A percentile compares a stretch with the other conserved stretches of the same genome.
Conservation (phyloP, 345 rosid species). For the Rhodamnia rubescens region DNA sequence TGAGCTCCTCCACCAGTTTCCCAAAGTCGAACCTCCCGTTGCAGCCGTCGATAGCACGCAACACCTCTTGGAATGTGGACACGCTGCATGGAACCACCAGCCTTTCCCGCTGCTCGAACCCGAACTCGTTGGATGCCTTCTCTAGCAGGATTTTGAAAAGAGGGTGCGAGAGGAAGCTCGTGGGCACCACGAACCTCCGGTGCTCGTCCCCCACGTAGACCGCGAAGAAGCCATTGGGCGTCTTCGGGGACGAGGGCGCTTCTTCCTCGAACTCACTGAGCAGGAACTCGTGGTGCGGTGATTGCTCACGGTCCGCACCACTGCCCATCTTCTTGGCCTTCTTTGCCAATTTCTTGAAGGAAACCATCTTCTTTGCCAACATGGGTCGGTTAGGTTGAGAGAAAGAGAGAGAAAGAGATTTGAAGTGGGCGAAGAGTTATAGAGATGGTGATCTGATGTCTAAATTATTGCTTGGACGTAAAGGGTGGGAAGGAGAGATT, state of each 20-base stretch:
- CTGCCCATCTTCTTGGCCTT: constrained; percentile 44
- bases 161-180: constrained; percentile 64
- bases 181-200: constrained; percentile 64
- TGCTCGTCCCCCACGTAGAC: constrained; percentile 70
- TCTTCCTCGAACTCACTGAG: constrained; percentile 19
- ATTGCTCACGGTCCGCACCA: constrained; percentile 3
- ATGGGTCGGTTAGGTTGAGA: constrained; percentile 1
- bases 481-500: neutral
- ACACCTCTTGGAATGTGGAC: constrained; percentile 55
- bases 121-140: constrained; percentile 60
- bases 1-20: constrained; percentile 57
- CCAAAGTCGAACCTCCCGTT: constrained; percentile 68
- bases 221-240: constrained; percentile 70
- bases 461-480: neutral
- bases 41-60: constrained; percentile 54
- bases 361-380: constrained; percentile 56
- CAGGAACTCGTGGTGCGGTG: constrained; percentile 31
- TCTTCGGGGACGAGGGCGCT: constrained; percentile 1
- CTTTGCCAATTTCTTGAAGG: constrained; percentile 75
- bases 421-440: neutral
- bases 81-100: constrained; percentile 75
- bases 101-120: constrained; percentile 35
- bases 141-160: constrained; percentile 74
- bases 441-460: neutral
- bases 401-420: neutral